phyloP scores from a whole-genome alignment of 768 basidiomycete species.

The Mycena belliarum region DNA sequence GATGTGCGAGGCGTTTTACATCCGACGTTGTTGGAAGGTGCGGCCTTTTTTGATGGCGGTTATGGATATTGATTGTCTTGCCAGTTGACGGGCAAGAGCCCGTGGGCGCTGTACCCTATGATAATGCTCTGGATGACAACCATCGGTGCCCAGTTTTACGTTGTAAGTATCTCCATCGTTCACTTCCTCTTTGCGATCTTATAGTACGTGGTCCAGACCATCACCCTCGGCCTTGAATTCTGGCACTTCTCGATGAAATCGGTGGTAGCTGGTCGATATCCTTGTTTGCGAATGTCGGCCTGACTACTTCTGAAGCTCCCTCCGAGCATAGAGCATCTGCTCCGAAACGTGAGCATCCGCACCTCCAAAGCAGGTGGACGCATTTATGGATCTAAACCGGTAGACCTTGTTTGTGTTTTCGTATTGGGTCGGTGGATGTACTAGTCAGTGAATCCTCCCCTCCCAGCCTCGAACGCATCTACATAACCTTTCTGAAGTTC shows the following conservation, averaged over 20 bases:
- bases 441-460: constrained; percentile 29
- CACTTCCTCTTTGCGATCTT: not conserved
- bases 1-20: constrained; percentile 50
- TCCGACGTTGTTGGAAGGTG: constrained; percentile 55
- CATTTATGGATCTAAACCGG: not conserved
- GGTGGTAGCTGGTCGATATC: not conserved
- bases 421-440: constrained; percentile 46
- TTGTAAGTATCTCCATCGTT: constrained; percentile 28
- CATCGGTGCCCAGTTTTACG: constrained; percentile 40
- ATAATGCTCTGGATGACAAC: constrained; percentile 33
- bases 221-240: constrained; percentile 16
- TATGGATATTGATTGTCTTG: not conserved
- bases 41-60: not conserved
- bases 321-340: constrained; percentile 24
- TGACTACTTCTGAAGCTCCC: not conserved
- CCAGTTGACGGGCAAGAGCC: constrained; percentile 44
- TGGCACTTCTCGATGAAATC: constrained; percentile 2
- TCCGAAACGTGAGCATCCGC: constrained; percentile 25
- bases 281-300: not conserved
- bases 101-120: constrained; percentile 39
- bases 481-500: constrained; percentile 34
- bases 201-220: not conserved
- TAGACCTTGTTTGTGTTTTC: constrained; percentile 45
- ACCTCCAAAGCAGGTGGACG: not conserved
- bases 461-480: no score